phyloP scores from a whole-genome alignment of 2,329 filamentous ascomycete genomes.

The Colletotrichum aenigma region DNA sequence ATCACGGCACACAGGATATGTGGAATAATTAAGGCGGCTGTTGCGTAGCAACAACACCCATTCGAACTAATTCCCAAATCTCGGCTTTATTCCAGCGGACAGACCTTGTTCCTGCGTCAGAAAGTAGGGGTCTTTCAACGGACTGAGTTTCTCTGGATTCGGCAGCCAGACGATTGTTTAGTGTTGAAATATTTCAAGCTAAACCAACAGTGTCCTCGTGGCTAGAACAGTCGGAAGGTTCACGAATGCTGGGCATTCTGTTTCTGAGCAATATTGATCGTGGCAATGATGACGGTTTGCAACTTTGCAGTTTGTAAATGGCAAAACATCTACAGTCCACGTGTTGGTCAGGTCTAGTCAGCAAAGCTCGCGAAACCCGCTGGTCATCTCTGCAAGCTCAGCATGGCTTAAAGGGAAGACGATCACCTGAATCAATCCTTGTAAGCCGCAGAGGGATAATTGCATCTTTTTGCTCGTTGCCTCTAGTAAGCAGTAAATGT shows the following conservation, averaged over 20 bases:
- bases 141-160: background rate
- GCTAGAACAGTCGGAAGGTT: background rate
- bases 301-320: rapidly evolving
- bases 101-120: background rate
- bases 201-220: background rate
- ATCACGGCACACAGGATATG: no score
- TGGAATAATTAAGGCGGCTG: background rate
- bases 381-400: rapidly evolving
- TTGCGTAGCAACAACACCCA: background rate
- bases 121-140: background rate
- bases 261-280: rapidly evolving
- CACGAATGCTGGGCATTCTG: rapidly evolving
- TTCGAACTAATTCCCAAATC: rapidly evolving
- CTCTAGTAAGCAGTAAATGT: background rate
- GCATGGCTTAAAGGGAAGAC: background rate
- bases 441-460: background rate
- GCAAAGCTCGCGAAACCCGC: background rate
- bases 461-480: background rate
- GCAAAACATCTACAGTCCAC: background rate
- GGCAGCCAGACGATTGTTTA: background rate
- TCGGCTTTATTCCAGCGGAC: background rate
- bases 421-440: background rate
- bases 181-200: background rate
- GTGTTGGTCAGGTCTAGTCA: background rate
- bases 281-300: background rate